Evolutionary conservation across 1,139 yeast species (phyloP).

Genomic region (Pneumocystis canis): DNA sequence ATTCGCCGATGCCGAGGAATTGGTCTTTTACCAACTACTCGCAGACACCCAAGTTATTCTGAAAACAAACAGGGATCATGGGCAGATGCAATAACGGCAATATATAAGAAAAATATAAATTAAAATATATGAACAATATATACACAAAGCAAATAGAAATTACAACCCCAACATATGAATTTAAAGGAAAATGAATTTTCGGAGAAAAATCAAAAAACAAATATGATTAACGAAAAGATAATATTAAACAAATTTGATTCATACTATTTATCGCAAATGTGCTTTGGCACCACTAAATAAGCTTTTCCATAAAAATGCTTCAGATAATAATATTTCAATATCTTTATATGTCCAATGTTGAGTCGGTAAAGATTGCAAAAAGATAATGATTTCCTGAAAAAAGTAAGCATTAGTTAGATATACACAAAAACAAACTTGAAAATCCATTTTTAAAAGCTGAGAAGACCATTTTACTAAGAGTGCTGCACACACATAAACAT

Average conservation of each 20-base stretch:
- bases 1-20: constrained; percentile 53
- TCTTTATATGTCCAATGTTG: constrained; percentile 75
- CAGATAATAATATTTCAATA: constrained; percentile 79
- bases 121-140: neutral
- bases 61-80: neutral
- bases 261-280: constrained; percentile 35
- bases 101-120: neutral
- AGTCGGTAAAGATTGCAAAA: constrained; percentile 81
- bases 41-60: neutral
- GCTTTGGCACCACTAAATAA: constrained; percentile 79
- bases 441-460: constrained; percentile 70
- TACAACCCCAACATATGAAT: neutral
- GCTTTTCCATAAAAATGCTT: constrained; percentile 93
- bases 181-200: neutral
- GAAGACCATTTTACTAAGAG: constrained; percentile 76
- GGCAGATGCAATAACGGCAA: neutral
- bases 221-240: neutral
- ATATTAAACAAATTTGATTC: neutral
- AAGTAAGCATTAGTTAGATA: neutral
- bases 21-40: constrained; percentile 39
- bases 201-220: neutral
- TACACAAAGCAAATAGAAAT: neutral
- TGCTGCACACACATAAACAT: constrained; percentile 97
- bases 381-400: constrained; percentile 70
- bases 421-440: constrained; percentile 21